These are phyloP conservation scores for Ramaria rubella DNA, from an alignment of 768 basidiomycete species.

Conservation along the genomic window DNA sequence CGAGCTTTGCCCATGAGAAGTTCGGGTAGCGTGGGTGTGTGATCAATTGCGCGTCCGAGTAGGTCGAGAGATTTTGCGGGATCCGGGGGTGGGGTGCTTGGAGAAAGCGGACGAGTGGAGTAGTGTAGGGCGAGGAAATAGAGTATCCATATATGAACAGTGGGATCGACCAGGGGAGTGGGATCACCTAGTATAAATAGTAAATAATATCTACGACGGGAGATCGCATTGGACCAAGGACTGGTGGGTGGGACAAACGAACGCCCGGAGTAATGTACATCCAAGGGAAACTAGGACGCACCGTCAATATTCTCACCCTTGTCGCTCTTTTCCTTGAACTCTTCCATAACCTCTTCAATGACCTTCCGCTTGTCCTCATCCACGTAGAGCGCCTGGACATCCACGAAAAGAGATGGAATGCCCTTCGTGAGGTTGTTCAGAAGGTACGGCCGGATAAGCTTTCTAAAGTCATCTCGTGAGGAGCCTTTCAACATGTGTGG, in stretches of 20 bases:
- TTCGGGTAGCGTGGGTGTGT: slow-evolving; percentile 94
- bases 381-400: slow-evolving; percentile 78
- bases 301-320: neutral
- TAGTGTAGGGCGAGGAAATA: slow-evolving; percentile 93
- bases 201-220: slow-evolving; percentile 12
- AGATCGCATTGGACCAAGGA: slow-evolving; percentile 12
- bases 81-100: slow-evolving; percentile 25
- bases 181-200: neutral
- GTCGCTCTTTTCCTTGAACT: slow-evolving; percentile 31
- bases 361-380: slow-evolving; percentile 55
- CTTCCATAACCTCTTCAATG: slow-evolving; percentile 66
- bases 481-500: neutral
- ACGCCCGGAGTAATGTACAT: neutral
- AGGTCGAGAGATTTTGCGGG: slow-evolving; percentile 47
- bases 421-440: slow-evolving; percentile 68
- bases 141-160: slow-evolving; percentile 87
- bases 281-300: neutral
- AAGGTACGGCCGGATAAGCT: slow-evolving; percentile 62
- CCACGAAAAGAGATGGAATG: slow-evolving; percentile 88
- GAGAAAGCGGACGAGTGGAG: slow-evolving; percentile 48
- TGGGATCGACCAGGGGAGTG: slow-evolving; percentile 51
- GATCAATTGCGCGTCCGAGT: slow-evolving; percentile 59
- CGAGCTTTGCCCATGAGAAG: slow-evolving; percentile 76
- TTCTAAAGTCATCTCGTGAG: slow-evolving; percentile 63
- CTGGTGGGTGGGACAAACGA: slow-evolving; percentile 9